Percentiles rank a stretch among this genome's conserved stretches.
Conservation (phyloP, 2,329 filamentous ascomycete genomes). For the Raffaelea deltoideospora region DNA sequence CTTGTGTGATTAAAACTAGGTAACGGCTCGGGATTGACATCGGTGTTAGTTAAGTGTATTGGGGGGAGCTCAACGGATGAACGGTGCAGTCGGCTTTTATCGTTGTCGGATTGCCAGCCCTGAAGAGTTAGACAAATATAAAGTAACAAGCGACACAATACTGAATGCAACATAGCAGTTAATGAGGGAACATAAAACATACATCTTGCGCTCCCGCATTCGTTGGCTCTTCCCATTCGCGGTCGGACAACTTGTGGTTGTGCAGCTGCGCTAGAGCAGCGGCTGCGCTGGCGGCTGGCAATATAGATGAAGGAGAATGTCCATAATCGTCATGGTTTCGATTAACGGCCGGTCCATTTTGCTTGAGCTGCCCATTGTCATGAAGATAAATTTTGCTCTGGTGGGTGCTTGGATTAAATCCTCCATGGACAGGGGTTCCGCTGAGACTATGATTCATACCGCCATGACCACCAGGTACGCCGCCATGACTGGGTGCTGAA, state of each 20-base stretch:
- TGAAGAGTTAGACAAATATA: constrained; percentile 17
- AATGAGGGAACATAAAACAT: constrained; percentile 6
- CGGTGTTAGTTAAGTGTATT: constrained; percentile 39
- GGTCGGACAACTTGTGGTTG: constrained; percentile 53
- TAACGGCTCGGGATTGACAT: constrained; percentile 61
- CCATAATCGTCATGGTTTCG: constrained; percentile 55
- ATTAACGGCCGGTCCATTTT: constrained; percentile 52
- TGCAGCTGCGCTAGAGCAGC: constrained; percentile 74
- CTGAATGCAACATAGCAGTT: not conserved
- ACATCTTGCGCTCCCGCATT: constrained; percentile 3
- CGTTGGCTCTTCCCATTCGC: constrained; percentile 66
- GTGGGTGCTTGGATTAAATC: constrained; percentile 1
- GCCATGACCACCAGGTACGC: constrained; percentile 2
- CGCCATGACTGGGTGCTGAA: constrained; percentile 13
- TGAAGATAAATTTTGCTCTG: constrained; percentile 36
- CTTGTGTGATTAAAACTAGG: constrained; percentile 43
- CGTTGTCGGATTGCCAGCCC: constrained; percentile 60
- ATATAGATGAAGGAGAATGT: constrained; percentile 44
- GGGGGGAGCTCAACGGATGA: constrained; percentile 61
- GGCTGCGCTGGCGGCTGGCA: constrained; percentile 61
- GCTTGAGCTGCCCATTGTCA: constrained; percentile 50
- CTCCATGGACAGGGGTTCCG: constrained; percentile 1
- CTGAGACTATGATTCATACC: not conserved
- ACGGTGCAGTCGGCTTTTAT: constrained; percentile 47
- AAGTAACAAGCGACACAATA: not conserved